phyloP scores from a whole-genome alignment of 768 basidiomycete species.

The Boletus rubroflammeus region DNA sequence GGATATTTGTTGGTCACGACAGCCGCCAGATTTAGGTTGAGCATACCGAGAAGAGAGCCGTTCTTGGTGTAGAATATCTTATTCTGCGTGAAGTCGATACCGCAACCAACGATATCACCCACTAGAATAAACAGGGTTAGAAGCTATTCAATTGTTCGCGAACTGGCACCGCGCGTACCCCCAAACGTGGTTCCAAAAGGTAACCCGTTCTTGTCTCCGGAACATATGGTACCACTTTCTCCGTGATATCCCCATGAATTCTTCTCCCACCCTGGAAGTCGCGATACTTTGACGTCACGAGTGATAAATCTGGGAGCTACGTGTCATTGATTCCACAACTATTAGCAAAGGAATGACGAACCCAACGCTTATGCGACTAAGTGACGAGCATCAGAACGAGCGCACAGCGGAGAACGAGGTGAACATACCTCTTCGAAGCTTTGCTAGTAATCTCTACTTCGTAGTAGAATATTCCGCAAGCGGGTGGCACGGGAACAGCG shows the following conservation, averaged over 20 bases:
- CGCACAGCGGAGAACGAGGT: background rate
- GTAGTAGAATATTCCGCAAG: constrained; percentile 92
- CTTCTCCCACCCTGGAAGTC: constrained; percentile 83
- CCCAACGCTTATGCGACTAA: constrained; percentile 80
- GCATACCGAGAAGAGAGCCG: constrained; percentile 61
- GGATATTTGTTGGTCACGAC: constrained; percentile 9
- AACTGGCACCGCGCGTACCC: constrained; percentile 45
- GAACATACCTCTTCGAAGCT: constrained; percentile 69
- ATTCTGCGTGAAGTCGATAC: constrained; percentile 81
- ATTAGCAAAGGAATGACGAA: constrained; percentile 32
- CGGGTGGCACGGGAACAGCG: constrained; percentile 70
- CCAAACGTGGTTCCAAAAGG: constrained; percentile 78
- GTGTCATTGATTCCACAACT: constrained; percentile 10
- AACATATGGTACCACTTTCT: constrained; percentile 81
- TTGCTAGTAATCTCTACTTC: constrained; percentile 84
- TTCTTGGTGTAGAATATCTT: constrained; percentile 90
- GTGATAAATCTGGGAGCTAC: constrained; percentile 55
- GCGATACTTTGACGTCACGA: constrained; percentile 58
- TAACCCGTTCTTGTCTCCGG: constrained; percentile 66
- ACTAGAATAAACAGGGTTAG: constrained; percentile 40
- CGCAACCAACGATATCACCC: constrained; percentile 88
- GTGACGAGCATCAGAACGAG: constrained; percentile 16
- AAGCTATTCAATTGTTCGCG: background rate
- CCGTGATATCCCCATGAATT: constrained; percentile 92
- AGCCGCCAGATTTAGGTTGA: background rate